Conservation (phyloP, 371 early-diverging fungal species). For the Dinochytrium kinnereticum region DNA sequence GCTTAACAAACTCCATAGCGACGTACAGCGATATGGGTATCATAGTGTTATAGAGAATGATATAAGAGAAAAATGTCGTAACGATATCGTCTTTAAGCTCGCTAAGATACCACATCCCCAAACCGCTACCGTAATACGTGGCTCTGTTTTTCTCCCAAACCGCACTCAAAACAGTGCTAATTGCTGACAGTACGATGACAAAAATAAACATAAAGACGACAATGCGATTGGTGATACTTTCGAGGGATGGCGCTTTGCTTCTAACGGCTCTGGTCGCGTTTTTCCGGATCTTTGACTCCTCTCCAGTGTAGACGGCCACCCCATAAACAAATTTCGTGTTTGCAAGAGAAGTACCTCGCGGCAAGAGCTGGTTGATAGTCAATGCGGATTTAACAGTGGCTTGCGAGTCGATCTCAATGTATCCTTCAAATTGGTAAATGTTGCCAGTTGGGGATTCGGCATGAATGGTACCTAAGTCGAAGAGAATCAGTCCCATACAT, state of each 20-base stretch:
- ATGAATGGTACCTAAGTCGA: slow-evolving; percentile 36
- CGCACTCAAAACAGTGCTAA: slow-evolving; percentile 16
- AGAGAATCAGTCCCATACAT: too few relatives aligned
- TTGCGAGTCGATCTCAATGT: slow-evolving; percentile 13
- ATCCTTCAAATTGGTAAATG: slow-evolving; percentile 65
- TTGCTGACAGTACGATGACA: slow-evolving; percentile 44
- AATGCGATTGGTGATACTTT: slow-evolving; percentile 67
- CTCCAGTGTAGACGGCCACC: slow-evolving; percentile 86
- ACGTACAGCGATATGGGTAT: slow-evolving; percentile 99
- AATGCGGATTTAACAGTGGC: slow-evolving; percentile 19
- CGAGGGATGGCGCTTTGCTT: slow-evolving; percentile 71
- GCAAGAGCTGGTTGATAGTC: slow-evolving; percentile 65
- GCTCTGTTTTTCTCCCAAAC: slow-evolving; percentile 21
- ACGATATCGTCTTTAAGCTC: not conserved
- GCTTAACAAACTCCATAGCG: slow-evolving; percentile 81
- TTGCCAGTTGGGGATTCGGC: slow-evolving; percentile 67
- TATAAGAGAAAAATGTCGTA: slow-evolving; percentile 23
- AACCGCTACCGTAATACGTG: not conserved
- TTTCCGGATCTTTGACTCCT: slow-evolving; percentile 89
- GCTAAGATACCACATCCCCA: slow-evolving; percentile 26
- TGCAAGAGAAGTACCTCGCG: slow-evolving; percentile 88
- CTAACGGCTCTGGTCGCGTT: slow-evolving; percentile 72
- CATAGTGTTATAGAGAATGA: slow-evolving; percentile 76
- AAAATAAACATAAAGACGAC: slow-evolving; percentile 68
- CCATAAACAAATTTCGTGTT: slow-evolving; percentile 91